Conservation (phyloP, 345 rosid species). For the Anacardium occidentale region DNA sequence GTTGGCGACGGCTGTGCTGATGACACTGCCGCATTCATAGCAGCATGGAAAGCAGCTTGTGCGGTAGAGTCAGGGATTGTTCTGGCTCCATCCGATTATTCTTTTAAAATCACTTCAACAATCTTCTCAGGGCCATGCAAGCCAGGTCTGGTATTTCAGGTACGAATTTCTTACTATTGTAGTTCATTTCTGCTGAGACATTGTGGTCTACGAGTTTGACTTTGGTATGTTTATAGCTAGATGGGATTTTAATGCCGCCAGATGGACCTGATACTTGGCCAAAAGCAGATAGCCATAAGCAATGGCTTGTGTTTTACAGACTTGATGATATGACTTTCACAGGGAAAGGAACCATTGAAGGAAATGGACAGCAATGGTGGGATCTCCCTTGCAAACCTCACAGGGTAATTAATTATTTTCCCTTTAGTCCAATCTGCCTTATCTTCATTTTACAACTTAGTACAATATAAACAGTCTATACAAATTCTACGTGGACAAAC, state of each 20-base stretch:
- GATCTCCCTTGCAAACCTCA: constrained; percentile 98
- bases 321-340: constrained; percentile 61
- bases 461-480: too few relatives aligned
- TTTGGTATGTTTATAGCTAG: constrained; percentile 45
- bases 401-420: constrained; percentile 54
- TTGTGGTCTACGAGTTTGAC: not conserved
- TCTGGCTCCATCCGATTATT: constrained; percentile 63
- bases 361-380: constrained; percentile 98
- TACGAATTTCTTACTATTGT: constrained; percentile 18
- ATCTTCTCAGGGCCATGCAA: constrained; percentile 92
- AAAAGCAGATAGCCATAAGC: constrained; percentile 57
- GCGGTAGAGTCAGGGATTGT: constrained; percentile 61
- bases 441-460: too few relatives aligned
- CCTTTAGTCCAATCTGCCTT: not conserved
- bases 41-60: constrained; percentile 92
- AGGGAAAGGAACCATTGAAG: constrained; percentile 85
- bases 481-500: too few relatives aligned
- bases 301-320: constrained; percentile 91
- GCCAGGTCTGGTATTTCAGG: constrained; percentile 80
- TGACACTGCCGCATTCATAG: constrained; percentile 73
- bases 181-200: not conserved
- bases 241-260: constrained; percentile 82
- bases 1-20: constrained; percentile 80
- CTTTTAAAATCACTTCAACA: constrained; percentile 75
- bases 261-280: constrained; percentile 95